Conservation (phyloP, 495 filamentous ascomycete species). For the Xylaria venustula region DNA sequence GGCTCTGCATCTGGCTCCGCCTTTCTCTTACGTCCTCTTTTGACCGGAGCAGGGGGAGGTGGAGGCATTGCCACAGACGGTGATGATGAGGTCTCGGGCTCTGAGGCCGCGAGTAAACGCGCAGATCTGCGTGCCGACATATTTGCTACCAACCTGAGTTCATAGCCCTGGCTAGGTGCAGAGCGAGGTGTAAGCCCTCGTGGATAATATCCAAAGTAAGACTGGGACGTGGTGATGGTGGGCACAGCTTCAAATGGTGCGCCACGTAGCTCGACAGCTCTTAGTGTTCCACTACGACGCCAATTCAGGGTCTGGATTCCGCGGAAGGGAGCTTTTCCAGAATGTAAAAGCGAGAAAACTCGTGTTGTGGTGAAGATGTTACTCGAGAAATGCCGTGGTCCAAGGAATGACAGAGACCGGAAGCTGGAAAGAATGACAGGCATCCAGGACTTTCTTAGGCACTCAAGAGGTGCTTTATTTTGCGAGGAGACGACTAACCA, state of each 20-base stretch:
- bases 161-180: neutral
- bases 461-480: neutral
- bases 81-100: conserved; percentile 11
- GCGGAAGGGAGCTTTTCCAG: neutral
- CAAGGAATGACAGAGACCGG: neutral
- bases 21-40: conserved; percentile 35
- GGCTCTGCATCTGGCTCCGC: conserved; percentile 6
- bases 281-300: neutral
- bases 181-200: neutral
- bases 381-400: neutral
- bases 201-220: neutral
- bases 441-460: neutral
- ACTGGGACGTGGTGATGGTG: neutral
- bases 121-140: conserved; percentile 60
- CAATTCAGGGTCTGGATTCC: neutral
- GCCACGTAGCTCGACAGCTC: neutral
- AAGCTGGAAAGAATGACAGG: neutral
- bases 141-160: conserved; percentile 6
- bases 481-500: neutral
- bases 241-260: neutral
- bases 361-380: neutral
- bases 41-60: conserved; percentile 10
- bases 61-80: conserved; percentile 13
- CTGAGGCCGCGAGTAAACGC: conserved; percentile 49
- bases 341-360: neutral